Conservation (phyloP, 345 rosid species). For the Balakata baccata region DNA sequence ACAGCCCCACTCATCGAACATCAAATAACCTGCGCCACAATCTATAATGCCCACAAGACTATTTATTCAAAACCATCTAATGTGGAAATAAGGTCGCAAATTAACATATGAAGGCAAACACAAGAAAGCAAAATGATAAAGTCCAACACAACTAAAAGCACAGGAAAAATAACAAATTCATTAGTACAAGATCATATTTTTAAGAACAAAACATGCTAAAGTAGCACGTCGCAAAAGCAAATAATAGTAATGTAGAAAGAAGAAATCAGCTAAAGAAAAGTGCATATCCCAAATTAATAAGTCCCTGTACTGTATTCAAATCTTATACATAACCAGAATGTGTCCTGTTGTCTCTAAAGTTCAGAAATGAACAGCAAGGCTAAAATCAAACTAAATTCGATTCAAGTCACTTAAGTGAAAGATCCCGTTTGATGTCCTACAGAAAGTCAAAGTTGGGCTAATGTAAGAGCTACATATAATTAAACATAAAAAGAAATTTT, state of each 20-base stretch:
- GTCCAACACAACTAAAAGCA: background rate
- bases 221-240: background rate
- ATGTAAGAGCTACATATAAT: slow-evolving; percentile 40
- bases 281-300: slow-evolving; percentile 1
- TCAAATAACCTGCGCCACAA: slow-evolving; percentile 25
- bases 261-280: slow-evolving; percentile 3
- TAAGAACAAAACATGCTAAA: background rate
- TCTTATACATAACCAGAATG: slow-evolving; percentile 15
- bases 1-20: slow-evolving; percentile 19
- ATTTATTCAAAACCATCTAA: background rate
- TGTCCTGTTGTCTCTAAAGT: slow-evolving; percentile 13
- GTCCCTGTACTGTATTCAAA: background rate
- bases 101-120: background rate
- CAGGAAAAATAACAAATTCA: background rate
- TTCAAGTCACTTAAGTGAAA: slow-evolving; percentile 20
- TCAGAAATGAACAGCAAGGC: slow-evolving; percentile 9
- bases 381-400: slow-evolving; percentile 23
- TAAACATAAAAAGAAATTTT: slow-evolving; percentile 41
- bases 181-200: background rate
- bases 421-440: slow-evolving; percentile 18
- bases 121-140: background rate
- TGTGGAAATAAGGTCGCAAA: background rate
- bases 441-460: slow-evolving; percentile 25
- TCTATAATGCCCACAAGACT: background rate
- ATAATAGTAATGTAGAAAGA: background rate